Evolutionary conservation across 371 early-diverging fungal genomes (phyloP), one percentile per base, ranked within the genome.

Genomic region (Actinomortierella ambigua): DNA sequence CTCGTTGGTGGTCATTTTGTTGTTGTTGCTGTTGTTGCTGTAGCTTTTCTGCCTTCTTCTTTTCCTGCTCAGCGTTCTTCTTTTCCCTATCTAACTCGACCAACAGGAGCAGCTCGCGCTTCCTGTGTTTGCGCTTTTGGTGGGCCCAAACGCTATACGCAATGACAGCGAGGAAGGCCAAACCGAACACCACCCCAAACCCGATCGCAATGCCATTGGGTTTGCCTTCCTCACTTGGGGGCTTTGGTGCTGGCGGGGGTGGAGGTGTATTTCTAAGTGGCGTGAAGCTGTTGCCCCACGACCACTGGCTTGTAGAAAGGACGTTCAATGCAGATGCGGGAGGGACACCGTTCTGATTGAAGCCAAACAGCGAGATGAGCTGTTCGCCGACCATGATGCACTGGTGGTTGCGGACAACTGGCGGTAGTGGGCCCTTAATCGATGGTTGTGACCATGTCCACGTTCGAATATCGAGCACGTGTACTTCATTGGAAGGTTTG

Each of bases 361-460:
- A 71, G 1, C 73, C 73, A 8, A 71, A 22, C 15, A 71, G 18
- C 0, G 73, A 55, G 17, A 71, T n/a, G 42, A 71, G 56, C 44
- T 71, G 73, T n/a, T 71, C 63, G 24, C 73, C 73, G 0, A 71
- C 59, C n/a, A 65, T 47, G 50, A 66, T 54, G 52, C 73, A 71
- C 40, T 65, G 62, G 23, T 71, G 73, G 22, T 71, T 66, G 22
- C 66, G 57, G 3, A 71, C 73, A 11, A 63, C 53, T 13, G 73
- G 59, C 5, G 66, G 63, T 1, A 24, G 1, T 2, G 59, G n/a
- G 9, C 27, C 3, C 50, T 53, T 43, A 24, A 59, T 50, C 22
- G 51, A 8, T 15, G 65, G 71, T 13, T 55, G 42, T 14, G 39
- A 50, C 71, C 71, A 70, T 44, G 56, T 55, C 71, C 71, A 70